Evolutionary conservation across 352 stramenopile species (phyloP), one percentile per base, ranked within the genome.

Genomic region (Thalassiosira pacifica): DNA sequence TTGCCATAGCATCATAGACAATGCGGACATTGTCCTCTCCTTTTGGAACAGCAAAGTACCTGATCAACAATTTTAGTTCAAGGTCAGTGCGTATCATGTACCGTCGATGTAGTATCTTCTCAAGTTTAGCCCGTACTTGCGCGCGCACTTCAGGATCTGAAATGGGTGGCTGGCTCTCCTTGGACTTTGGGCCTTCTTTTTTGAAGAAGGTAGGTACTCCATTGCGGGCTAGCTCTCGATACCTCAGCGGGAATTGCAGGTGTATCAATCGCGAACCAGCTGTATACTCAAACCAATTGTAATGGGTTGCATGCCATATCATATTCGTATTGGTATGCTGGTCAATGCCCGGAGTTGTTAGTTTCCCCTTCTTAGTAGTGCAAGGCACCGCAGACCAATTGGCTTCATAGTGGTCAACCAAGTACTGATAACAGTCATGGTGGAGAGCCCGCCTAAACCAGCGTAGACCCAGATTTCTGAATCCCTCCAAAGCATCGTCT

Each of bases 11-110:
- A 67, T 85, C 61, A 27, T 85, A 85, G 0, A 85, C 78, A 18
- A 85, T 24, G 29, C 77, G 27, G 13, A 55, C 61, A 61, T 85
- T 68, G n/a, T 26, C 19, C 6, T 76, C 48, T 8, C 64, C 78
- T 10, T 79, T 78, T 0, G 77, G 70, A 0, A 86, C 77, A 4
- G 61, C 76, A 76, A 88, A 88, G 37, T 76, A 88, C 27, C 80
- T 83, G 31, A 86, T 83, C 8, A 81, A 34, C 0, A 71, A 85
- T 18, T 59, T 59, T 9, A 88, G 18, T 4, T 75, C 42, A 0
- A 48, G 27, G 0, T 22, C 37, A 0, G 32, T 31, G 0, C 22
- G 27, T 18, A 69, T 13, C 13, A 90, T 52, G 27, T 90, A 90
- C 3, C 74, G 10, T 18, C 40, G 22, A 6, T 29, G 13, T 9